phyloP scores from a whole-genome alignment of 163 green algal species.

The Scenedesmus sp. region DNA sequence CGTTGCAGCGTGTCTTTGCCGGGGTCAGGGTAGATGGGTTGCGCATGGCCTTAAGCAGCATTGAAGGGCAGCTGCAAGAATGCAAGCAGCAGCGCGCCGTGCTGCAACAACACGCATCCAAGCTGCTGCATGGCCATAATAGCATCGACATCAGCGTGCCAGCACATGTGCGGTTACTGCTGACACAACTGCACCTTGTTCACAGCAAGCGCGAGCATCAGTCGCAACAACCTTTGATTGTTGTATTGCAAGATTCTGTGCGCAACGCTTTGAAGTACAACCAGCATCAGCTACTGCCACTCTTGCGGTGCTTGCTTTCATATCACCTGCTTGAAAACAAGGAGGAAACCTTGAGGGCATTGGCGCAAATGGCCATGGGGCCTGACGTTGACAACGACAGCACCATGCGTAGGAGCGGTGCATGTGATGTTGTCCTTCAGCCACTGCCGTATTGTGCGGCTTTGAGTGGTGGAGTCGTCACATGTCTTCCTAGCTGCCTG shows the following conservation, averaged over 20 bases:
- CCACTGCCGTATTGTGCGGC: background rate
- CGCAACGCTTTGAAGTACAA: background rate
- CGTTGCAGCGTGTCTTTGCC: slow-evolving; percentile 17
- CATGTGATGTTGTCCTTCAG: background rate
- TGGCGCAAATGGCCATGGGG: background rate
- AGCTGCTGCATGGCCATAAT: background rate
- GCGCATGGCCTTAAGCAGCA: background rate
- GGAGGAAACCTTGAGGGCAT: background rate
- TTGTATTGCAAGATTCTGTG: background rate
- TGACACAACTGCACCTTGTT: background rate
- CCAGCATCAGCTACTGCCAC: background rate
- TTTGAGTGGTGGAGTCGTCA: background rate
- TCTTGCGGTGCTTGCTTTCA: background rate
- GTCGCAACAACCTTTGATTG: background rate
- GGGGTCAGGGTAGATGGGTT: background rate
- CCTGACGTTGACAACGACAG: background rate
- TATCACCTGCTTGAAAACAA: background rate
- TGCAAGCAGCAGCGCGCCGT: background rate
- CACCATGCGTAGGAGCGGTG: background rate
- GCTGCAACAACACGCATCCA: slow-evolving; percentile 16
- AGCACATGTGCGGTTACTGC: background rate
- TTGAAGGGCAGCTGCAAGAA: background rate
- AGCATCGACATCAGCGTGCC: background rate
- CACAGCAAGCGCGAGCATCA: background rate
- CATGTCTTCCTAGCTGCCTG: background rate